phyloP scores from a whole-genome alignment of 1,284 basidiomycete species.

The Puccinia polysora region DNA sequence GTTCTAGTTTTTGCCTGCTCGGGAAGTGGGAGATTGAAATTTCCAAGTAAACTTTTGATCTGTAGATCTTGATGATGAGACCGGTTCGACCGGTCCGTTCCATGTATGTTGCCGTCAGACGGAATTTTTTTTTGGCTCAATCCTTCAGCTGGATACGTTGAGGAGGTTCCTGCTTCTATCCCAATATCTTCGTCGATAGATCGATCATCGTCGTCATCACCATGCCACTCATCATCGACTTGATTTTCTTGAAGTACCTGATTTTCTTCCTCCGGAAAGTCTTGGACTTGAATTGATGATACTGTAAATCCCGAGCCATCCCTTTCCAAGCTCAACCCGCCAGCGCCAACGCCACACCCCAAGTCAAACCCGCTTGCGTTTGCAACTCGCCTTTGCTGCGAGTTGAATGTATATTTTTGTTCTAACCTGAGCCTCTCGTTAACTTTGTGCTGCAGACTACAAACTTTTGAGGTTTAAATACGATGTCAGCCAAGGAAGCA shows the following conservation, averaged over 20 bases:
- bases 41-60: neutral
- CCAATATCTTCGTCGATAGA: neutral
- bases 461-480: slow-evolving; percentile 20
- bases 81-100: neutral
- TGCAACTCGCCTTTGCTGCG: slow-evolving; percentile 6
- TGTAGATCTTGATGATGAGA: neutral
- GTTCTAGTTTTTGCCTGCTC: neutral
- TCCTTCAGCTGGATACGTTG: too few species aligned
- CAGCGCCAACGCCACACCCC: neutral
- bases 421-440: slow-evolving; percentile 16
- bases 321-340: neutral
- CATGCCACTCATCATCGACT: neutral
- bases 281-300: too few species aligned
- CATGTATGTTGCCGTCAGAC: neutral
- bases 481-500: neutral
- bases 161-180: neutral
- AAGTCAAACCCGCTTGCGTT: neutral
- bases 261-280: neutral
- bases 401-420: neutral
- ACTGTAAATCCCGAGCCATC: too few species aligned
- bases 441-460: slow-evolving; percentile 42
- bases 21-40: neutral
- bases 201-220: too few species aligned
- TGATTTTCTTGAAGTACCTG: neutral
- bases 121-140: neutral